Evolutionary conservation across 2,329 filamentous ascomycete genomes (phyloP).

Genomic region (Thyridium curvatum): DNA sequence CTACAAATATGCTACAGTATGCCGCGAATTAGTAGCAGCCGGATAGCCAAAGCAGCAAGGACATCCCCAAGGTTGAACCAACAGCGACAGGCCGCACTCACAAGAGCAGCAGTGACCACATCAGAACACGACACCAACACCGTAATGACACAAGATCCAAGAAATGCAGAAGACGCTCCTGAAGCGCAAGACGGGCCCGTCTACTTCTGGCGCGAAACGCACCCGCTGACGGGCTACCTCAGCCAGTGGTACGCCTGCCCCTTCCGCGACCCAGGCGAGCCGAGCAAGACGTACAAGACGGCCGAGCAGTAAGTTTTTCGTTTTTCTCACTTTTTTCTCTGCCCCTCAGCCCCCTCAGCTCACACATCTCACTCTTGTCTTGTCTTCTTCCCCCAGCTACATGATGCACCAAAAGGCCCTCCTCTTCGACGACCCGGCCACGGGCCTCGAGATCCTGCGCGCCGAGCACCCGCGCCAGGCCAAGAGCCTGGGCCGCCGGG

Average conservation of each 20-base stretch:
- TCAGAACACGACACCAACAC: background rate
- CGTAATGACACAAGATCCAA: background rate
- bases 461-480: slow-evolving; percentile 4
- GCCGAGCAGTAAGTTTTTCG: slow-evolving; percentile 47
- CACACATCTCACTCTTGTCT: too few species aligned
- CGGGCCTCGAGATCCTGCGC: slow-evolving; percentile 40
- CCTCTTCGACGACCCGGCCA: slow-evolving; percentile 37
- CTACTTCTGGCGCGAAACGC: slow-evolving; percentile 44
- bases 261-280: slow-evolving; percentile 34
- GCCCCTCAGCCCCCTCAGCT: background rate
- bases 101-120: too few species aligned
- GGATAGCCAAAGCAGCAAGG: too few species aligned
- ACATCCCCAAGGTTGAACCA: too few species aligned
- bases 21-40: too few species aligned
- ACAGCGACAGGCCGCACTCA: too few species aligned
- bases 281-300: slow-evolving; percentile 34
- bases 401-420: slow-evolving; percentile 51
- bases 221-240: slow-evolving; percentile 46
- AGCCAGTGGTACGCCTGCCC: slow-evolving; percentile 54
- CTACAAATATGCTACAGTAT: too few species aligned
- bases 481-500: slow-evolving; percentile 7
- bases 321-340: background rate
- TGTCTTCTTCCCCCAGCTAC: slow-evolving; percentile 30
- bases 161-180: too few species aligned
- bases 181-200: slow-evolving; percentile 11